Evolutionary conservation across 495 filamentous ascomycete genomes (phyloP).

Genomic region (Trichoderma virens): DNA sequence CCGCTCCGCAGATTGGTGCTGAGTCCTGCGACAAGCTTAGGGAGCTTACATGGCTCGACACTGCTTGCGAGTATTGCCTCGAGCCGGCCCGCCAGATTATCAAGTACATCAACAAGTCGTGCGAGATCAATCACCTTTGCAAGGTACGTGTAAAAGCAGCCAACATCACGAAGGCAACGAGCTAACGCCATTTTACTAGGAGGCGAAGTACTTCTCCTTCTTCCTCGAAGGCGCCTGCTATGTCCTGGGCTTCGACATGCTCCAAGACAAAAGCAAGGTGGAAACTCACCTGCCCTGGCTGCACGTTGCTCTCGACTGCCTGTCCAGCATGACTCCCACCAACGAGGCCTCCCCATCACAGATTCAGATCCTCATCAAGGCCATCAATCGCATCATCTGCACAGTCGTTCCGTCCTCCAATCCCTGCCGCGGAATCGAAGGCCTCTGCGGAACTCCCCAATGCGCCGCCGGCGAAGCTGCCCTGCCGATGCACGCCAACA

Average conservation of each 20-base stretch:
- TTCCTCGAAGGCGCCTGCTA: constrained; percentile 7
- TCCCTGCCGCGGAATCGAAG: neutral
- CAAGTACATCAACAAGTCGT: constrained; percentile 4
- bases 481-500: neutral
- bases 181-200: neutral
- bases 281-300: neutral
- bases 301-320: neutral
- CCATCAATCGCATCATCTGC: constrained; percentile 5
- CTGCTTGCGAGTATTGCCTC: neutral
- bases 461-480: neutral
- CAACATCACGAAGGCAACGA: neutral
- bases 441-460: neutral
- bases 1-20: neutral
- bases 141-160: neutral
- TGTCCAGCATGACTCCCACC: neutral
- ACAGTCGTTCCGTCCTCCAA: neutral
- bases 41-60: neutral
- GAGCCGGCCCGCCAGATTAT: neutral
- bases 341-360: neutral
- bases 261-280: neutral
- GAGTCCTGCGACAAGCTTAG: neutral
- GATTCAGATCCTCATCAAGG: neutral
- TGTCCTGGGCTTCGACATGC: constrained; percentile 2
- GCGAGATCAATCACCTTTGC: neutral
- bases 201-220: neutral